These are phyloP conservation scores for Ophidiomyces ophidiicola DNA, from an alignment of 2,329 filamentous ascomycete species.

Conservation along the genomic window DNA sequence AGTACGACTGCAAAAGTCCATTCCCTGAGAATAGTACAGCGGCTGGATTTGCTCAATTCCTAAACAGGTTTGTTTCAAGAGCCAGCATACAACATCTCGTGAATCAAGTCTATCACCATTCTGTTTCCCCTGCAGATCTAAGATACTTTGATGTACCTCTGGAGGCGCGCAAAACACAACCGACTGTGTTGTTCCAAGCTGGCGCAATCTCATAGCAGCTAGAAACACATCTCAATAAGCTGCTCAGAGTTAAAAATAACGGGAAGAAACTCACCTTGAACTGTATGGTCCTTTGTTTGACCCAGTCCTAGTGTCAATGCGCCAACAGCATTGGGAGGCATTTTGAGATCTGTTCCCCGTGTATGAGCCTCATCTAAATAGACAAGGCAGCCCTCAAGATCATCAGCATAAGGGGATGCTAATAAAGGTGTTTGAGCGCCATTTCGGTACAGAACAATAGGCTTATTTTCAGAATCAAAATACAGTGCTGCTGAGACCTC, in stretches of 20 bases:
- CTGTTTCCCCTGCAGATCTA: conserved; percentile 33
- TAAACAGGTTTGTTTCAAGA: conserved; percentile 52
- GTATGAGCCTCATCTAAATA: conserved; percentile 58
- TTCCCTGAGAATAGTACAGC: conserved; percentile 48
- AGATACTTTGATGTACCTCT: conserved; percentile 51
- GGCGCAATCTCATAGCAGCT: conserved; percentile 55
- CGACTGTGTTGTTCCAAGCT: conserved; percentile 46
- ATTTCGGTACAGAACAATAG: conserved; percentile 12
- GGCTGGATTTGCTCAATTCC: conserved; percentile 48
- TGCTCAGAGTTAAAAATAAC: not conserved
- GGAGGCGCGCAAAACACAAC: conserved; percentile 44
- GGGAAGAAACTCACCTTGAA: conserved; percentile 41
- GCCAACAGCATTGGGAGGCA: conserved; percentile 46
- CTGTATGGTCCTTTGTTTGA: conserved; percentile 52
- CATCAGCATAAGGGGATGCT: conserved; percentile 43
- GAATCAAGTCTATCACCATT: conserved; percentile 30
- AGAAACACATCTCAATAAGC: conserved; percentile 9
- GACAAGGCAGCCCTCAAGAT: conserved; percentile 46
- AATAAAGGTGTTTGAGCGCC: conserved; percentile 28
- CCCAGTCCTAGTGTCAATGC: conserved; percentile 51
- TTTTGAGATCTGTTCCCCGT: conserved; percentile 50
- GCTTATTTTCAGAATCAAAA: conserved; percentile 14
- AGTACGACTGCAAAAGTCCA: conserved; percentile 47
- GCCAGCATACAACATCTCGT: conserved; percentile 46
- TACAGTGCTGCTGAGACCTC: conserved; percentile 12